These are phyloP conservation scores for Carex myosuroides DNA, from an alignment of 176 grass and related monocot genomes.

Conservation along the genomic window DNA sequence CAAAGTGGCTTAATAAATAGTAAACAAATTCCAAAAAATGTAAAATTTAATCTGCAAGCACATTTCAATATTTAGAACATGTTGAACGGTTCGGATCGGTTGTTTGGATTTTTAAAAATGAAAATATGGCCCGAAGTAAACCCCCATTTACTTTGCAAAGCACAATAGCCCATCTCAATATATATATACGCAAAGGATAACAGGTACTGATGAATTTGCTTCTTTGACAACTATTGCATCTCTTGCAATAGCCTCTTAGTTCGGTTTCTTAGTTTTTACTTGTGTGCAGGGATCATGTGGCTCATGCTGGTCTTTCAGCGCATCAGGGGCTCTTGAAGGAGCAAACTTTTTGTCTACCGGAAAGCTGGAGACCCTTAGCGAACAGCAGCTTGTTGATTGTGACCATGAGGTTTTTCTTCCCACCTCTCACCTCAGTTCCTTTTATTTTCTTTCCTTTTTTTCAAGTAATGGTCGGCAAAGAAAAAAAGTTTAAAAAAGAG, in stretches of 20 bases:
- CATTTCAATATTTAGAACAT: no score
- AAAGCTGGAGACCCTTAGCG: conserved; percentile 64
- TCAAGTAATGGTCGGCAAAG: not conserved
- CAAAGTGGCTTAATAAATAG: no score
- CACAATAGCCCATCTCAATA: no score
- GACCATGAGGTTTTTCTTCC: conserved; percentile 61
- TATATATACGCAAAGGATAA: not conserved
- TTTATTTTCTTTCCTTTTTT: not conserved
- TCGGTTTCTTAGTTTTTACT: not conserved
- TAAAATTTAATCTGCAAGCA: no score
- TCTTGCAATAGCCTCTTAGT: not conserved
- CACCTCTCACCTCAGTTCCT: not conserved
- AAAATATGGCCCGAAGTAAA: no score
- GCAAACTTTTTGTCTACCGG: conserved; percentile 72
- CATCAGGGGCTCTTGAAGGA: conserved; percentile 71
- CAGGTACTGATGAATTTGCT: not conserved
- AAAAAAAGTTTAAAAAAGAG: not conserved
- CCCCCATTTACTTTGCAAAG: no score
- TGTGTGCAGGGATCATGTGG: conserved; percentile 65
- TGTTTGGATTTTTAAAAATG: no score
- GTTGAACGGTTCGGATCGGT: no score
- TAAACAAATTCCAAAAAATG: no score
- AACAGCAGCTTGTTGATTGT: conserved; percentile 88
- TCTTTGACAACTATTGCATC: not conserved
- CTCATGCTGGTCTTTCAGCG: conserved; percentile 86